Evolutionary conservation across 75 land plant genomes (phyloP).

Genomic region (Pinus tabuliformis): DNA sequence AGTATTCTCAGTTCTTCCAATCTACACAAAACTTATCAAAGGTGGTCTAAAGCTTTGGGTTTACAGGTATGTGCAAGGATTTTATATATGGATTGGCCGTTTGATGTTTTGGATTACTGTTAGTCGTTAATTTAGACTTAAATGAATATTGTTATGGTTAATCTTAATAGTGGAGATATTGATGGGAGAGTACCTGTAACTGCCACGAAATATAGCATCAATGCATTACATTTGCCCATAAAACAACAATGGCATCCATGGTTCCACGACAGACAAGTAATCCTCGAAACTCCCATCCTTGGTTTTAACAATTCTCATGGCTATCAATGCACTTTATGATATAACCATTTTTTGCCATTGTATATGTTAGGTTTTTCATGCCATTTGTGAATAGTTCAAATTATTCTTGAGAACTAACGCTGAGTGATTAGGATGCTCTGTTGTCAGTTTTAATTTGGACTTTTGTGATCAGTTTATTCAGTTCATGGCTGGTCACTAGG

Average conservation of each 20-base stretch:
- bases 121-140: background rate
- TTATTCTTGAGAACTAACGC: background rate
- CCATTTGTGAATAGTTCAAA: background rate
- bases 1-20: constrained; percentile 44
- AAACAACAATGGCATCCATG: constrained; percentile 43
- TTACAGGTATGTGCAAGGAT: constrained; percentile 36
- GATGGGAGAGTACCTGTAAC: constrained; percentile 64
- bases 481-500: background rate
- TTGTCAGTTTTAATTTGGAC: background rate
- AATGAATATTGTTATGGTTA: background rate
- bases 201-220: constrained; percentile 42
- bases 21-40: constrained; percentile 60
- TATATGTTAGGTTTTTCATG: background rate
- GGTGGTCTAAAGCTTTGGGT: constrained; percentile 61
- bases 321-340: background rate
- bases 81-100: background rate
- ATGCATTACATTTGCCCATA: constrained; percentile 36
- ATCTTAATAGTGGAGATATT: constrained; percentile 54
- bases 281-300: background rate
- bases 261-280: constrained; percentile 35
- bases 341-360: background rate
- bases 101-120: background rate
- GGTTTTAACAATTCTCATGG: background rate
- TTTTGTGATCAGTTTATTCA: background rate
- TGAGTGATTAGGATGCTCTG: background rate